Evolutionary conservation across 257 asterid species (phyloP).

Genomic region (Solanum piurae): DNA sequence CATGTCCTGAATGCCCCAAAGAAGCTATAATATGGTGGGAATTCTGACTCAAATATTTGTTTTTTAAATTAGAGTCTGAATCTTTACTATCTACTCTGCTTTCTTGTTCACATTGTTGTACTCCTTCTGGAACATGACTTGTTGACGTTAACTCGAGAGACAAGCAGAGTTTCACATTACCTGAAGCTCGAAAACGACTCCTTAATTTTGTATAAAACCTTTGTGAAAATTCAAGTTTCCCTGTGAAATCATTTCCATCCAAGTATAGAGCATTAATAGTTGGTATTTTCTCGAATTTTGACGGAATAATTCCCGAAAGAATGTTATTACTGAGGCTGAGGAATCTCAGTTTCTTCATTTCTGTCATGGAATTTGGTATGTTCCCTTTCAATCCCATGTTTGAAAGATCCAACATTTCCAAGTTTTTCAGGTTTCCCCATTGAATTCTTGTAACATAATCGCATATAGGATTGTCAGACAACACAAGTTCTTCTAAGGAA

Average conservation of each 20-base stretch:
- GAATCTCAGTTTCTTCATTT: constrained; percentile 21
- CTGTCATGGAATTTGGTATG: constrained; percentile 11
- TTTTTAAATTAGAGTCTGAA: not conserved
- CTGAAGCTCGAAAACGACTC: constrained; percentile 20
- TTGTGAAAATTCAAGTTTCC: constrained; percentile 18
- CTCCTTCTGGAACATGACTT: constrained; percentile 10
- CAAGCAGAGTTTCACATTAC: constrained; percentile 16
- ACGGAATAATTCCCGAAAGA: constrained; percentile 13
- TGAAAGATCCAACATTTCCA: constrained; percentile 19
- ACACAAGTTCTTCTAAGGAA: constrained; percentile 4
- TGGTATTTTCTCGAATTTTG: constrained; percentile 7
- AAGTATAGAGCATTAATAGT: constrained; percentile 14
- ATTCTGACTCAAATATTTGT: not conserved
- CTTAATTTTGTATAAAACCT: constrained; percentile 19
- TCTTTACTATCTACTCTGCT: not conserved
- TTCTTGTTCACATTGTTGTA: constrained; percentile 13
- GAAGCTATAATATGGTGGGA: not conserved
- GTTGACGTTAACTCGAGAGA: not conserved
- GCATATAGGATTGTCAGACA: constrained; percentile 9
- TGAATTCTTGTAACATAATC: constrained; percentile 10
- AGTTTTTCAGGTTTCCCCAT: constrained; percentile 14
- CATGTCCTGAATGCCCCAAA: not conserved
- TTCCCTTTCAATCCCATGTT: constrained; percentile 8
- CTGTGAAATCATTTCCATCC: constrained; percentile 20
- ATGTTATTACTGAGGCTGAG: constrained; percentile 17